phyloP scores from a whole-genome alignment of 495 filamentous ascomycete genomes.

The Poronia punctata region DNA sequence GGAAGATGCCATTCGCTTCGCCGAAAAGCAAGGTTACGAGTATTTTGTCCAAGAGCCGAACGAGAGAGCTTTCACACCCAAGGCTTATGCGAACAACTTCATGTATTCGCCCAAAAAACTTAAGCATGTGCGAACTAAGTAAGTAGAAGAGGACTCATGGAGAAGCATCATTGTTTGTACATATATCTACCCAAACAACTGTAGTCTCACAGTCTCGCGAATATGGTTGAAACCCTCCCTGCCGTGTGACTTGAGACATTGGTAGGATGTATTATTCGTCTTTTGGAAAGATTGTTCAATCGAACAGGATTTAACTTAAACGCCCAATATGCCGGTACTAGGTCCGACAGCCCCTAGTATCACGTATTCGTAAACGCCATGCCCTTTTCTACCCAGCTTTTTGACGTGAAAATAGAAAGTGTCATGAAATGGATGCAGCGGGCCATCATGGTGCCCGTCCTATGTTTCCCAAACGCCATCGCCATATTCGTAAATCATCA shows the following conservation, averaged over 20 bases:
- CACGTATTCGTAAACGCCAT: too few relatives aligned
- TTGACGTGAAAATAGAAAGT: too few relatives aligned
- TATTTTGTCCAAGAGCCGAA: conserved; percentile 99
- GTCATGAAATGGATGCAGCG: too few relatives aligned
- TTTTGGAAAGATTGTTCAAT: too few relatives aligned
- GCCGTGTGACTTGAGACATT: neutral
- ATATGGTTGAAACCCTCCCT: neutral
- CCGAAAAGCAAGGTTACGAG: conserved; percentile 97
- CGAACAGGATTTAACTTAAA: too few relatives aligned
- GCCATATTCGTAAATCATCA: too few relatives aligned
- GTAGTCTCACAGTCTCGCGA: conserved; percentile 12
- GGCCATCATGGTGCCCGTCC: too few relatives aligned
- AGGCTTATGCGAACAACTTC: conserved; percentile 97
- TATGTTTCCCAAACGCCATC: too few relatives aligned
- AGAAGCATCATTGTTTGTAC: conserved; percentile 16
- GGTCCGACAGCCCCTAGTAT: too few relatives aligned
- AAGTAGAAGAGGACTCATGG: conserved; percentile 9
- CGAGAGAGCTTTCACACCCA: conserved; percentile 72
- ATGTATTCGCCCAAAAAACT: conserved; percentile 74
- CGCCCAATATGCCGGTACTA: too few relatives aligned
- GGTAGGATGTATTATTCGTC: too few relatives aligned
- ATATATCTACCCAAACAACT: conserved; percentile 22
- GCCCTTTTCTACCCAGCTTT: too few relatives aligned
- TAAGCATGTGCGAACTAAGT: conserved; percentile 93
- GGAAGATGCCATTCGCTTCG: conserved; percentile 91